Conservation (phyloP, 345 rosid species). For the Anacardium occidentale region DNA sequence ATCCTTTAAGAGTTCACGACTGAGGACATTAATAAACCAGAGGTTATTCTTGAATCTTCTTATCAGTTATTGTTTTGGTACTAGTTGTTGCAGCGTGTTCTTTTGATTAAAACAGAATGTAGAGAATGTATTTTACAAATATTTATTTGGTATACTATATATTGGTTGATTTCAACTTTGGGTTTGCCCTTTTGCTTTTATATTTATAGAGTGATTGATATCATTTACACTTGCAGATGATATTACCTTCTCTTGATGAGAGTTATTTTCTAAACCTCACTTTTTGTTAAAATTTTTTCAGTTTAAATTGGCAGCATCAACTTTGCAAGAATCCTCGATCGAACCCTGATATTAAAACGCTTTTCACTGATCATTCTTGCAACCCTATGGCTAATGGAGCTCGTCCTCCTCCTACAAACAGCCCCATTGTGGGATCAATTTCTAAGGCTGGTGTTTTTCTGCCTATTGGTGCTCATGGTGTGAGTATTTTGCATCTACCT, state of each 20-base stretch:
- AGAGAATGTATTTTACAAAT: not conserved
- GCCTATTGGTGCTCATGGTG: conserved; percentile 73
- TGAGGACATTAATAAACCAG: conserved; percentile 83
- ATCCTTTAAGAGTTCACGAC: conserved; percentile 61
- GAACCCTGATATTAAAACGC: conserved; percentile 90
- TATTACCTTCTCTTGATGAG: not conserved
- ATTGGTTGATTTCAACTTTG: not conserved
- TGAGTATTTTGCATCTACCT: conserved; percentile 38
- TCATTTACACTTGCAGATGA: conserved; percentile 1
- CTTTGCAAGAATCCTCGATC: conserved; percentile 90
- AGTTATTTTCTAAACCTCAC: conserved; percentile 18
- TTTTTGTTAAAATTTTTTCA: conserved; percentile 29
- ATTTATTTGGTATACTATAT: not conserved
- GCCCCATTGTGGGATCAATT: conserved; percentile 61
- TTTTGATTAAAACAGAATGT: not conserved
- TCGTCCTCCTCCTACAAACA: conserved; percentile 59
- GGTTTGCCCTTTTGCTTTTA: conserved; percentile 1
- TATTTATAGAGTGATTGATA: not conserved
- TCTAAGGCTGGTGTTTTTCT: conserved; percentile 70
- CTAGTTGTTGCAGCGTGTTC: conserved; percentile 6
- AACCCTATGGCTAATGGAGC: conserved; percentile 63
- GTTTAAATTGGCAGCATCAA: conserved; percentile 96
- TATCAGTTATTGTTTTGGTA: conserved; percentile 7
- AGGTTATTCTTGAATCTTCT: conserved; percentile 44
- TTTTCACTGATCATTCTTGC: conserved; percentile 80